Percentiles rank a stretch among this genome's conserved stretches.
Conservation (phyloP, 768 basidiomycete genomes). For the Boletus pseudo-olivaceus region DNA sequence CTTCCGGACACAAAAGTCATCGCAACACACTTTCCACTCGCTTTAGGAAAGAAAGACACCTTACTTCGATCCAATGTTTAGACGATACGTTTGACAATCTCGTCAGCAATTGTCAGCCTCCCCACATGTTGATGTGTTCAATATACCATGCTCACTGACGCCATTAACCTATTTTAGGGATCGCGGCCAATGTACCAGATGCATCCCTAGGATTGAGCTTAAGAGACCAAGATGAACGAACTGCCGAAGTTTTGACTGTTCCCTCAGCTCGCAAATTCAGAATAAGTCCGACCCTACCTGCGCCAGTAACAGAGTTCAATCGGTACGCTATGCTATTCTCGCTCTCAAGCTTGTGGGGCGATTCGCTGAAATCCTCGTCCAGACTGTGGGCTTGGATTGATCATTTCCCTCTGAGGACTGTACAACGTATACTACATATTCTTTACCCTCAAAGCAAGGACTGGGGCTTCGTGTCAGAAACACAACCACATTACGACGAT, state of each 20-base stretch:
- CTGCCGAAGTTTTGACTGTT: slow-evolving; percentile 30
- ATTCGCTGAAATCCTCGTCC: neutral
- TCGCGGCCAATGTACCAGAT: slow-evolving; percentile 26
- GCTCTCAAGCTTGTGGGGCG: neutral
- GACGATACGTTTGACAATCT: slow-evolving; percentile 24
- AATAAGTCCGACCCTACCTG: slow-evolving; percentile 22
- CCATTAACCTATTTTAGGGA: slow-evolving; percentile 18
- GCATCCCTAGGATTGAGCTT: slow-evolving; percentile 23
- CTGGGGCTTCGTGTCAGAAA: slow-evolving; percentile 42
- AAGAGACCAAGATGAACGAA: slow-evolving; percentile 24
- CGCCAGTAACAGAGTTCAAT: slow-evolving; percentile 32
- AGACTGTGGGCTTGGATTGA: slow-evolving; percentile 33
- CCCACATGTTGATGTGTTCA: neutral
- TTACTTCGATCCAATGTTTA: slow-evolving; percentile 28
- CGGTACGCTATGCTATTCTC: slow-evolving; percentile 18
- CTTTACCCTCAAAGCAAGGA: slow-evolving; percentile 39
- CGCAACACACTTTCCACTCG: slow-evolving; percentile 33
- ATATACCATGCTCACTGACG: slow-evolving; percentile 1
- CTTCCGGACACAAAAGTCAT: slow-evolving; percentile 34
- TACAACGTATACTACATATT: slow-evolving; percentile 41
- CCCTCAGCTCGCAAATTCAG: slow-evolving; percentile 31
- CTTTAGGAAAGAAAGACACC: slow-evolving; percentile 31
- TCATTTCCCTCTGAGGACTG: slow-evolving; percentile 33
- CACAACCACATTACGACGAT: slow-evolving; percentile 34
- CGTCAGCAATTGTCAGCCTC: slow-evolving; percentile 29